Conservation (phyloP, 306 rosid genomes). For the Dryas octopetala region DNA sequence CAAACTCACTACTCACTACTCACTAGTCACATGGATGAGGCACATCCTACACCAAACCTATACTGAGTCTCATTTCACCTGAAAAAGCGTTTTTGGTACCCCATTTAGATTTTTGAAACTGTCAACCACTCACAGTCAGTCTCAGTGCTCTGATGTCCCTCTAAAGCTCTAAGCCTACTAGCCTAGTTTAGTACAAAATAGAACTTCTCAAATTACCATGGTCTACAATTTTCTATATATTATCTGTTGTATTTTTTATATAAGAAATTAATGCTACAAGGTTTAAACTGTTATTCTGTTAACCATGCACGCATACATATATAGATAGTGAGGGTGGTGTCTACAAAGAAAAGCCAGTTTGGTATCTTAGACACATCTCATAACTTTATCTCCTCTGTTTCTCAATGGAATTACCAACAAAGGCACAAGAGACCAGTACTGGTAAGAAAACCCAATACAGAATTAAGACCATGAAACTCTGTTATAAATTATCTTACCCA, state of each 20-base stretch:
- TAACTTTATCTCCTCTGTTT: not conserved
- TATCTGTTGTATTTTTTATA: no score
- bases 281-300: not conserved
- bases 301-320: not conserved
- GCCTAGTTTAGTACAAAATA: no score
- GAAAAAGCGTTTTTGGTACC: not conserved
- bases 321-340: not conserved
- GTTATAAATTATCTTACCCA: constrained; percentile 30
- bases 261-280: not conserved
- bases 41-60: not conserved
- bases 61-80: not conserved
- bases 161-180: no score
- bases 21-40: constrained; percentile 23
- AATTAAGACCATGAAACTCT: constrained; percentile 36
- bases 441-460: constrained; percentile 11
- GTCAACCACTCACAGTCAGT: not conserved
- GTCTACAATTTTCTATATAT: no score
- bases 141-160: no score
- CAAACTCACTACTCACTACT: not conserved
- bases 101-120: not conserved
- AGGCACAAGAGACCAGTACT: not conserved
- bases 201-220: no score
- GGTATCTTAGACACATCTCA: not conserved
- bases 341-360: not conserved
- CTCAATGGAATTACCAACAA: constrained; percentile 27